Conservation (phyloP, 2,329 filamentous ascomycete genomes). For the Sporothrix brasiliensis region DNA sequence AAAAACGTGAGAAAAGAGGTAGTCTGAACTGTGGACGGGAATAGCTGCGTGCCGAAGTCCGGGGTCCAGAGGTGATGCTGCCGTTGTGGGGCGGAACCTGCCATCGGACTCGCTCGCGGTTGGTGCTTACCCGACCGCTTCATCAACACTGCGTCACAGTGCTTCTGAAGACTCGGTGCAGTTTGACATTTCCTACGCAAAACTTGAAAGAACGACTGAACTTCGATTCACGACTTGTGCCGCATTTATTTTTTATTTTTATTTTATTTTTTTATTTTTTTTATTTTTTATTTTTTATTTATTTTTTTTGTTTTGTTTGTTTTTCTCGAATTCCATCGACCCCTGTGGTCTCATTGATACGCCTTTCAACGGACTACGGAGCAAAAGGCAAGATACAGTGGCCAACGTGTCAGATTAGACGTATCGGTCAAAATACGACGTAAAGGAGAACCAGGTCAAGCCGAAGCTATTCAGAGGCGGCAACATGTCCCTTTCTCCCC, state of each 20-base stretch:
- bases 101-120: conserved; percentile 2
- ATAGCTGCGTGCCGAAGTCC: no score
- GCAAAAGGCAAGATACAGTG: no score
- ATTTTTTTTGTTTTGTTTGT: not conserved
- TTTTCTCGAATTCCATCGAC: not conserved
- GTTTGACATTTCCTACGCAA: not conserved
- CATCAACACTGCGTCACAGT: not conserved
- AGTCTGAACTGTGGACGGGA: no score
- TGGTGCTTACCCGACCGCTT: conserved; percentile 6
- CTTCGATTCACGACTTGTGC: not conserved
- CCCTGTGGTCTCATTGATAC: no score
- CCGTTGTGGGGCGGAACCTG: not conserved
- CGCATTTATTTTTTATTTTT: not conserved
- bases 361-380: no score
- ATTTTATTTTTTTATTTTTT: not conserved
- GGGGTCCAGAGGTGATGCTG: not conserved
- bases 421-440: no score
- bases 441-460: no score
- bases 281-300: not conserved
- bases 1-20: no score
- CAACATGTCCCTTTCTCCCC: no score
- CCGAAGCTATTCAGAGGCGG: no score
- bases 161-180: not conserved
- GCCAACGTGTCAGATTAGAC: no score
- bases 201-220: not conserved